Conservation (phyloP, 495 filamentous ascomycete species). For the Tricharina praecox region DNA sequence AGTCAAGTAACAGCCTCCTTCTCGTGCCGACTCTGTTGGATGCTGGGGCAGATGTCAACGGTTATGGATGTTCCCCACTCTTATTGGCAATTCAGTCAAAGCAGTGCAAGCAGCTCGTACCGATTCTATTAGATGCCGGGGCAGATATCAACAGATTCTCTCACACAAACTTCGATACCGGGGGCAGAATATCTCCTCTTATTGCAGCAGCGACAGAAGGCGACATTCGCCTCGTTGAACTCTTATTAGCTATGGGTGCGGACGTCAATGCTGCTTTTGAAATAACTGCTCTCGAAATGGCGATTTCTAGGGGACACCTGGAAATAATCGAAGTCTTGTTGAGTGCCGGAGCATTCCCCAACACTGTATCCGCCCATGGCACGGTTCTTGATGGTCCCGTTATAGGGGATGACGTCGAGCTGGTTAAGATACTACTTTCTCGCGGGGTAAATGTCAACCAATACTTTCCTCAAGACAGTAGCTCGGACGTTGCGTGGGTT, state of each 20-base stretch:
- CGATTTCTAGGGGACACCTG: background rate
- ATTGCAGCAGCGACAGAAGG: background rate
- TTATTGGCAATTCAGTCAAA: background rate
- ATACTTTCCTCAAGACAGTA: background rate
- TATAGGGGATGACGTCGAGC: background rate
- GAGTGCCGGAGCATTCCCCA: background rate
- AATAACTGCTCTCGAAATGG: background rate
- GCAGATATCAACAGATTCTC: slow-evolving; percentile 1
- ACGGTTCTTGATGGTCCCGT: background rate
- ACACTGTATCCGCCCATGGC: background rate
- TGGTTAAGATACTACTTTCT: background rate
- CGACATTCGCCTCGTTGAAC: background rate
- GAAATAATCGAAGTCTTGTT: background rate
- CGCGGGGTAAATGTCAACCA: background rate
- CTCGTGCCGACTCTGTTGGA: background rate
- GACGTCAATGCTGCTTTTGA: background rate
- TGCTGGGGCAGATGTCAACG: slow-evolving; percentile 1
- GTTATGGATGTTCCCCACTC: background rate
- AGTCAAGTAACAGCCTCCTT: background rate
- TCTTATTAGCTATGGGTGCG: background rate
- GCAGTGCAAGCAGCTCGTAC: background rate
- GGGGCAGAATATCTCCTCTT: background rate
- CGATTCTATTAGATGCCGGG: background rate
- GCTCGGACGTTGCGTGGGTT: background rate
- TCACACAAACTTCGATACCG: background rate